Base-by-base conservation (phyloP, 345 rosid genomes). In the Linum trigynum region DNA sequence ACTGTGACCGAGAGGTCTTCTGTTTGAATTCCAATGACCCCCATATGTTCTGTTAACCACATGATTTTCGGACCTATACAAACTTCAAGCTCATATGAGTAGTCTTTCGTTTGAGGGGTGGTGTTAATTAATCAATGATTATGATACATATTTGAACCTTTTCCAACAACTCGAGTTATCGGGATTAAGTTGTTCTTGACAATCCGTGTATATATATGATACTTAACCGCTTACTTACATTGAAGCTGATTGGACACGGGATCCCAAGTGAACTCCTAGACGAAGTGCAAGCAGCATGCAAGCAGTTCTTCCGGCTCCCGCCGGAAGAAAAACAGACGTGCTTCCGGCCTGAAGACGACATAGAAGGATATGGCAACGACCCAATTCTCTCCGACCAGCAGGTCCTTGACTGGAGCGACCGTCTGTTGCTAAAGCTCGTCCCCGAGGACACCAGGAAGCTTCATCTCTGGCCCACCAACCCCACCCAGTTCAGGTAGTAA, bases 211-310 rank as follows among this genome's bases (percentile, higher is more conserved):
- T n/a, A n/a, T n/a, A n/a, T n/a, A n/a, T n/a, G n/a, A n/a, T n/a
- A n/a, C n/a, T n/a, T n/a, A n/a, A n/a, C n/a, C n/a, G n/a, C 45
- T 41, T 3, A 7, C 7, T 41, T 8, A 41, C 5, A 3, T 50
- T 55, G 12, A 3, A 64, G 74, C 63, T 57, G 7, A 45, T 59
- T 5, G 68, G 68, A n/a, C 74, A 70, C 39, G 74, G 68, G 11
- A 70, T 65, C 35, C 17, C 59, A 15, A 12, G 51, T 38, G 39
- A 63, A 7, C 58, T 70, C 7, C 65, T 64, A 15, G 74, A 70
- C 23, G 48, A 48, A 38, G 55, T 70, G 23, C 58, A 59, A 9
- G 48, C 3, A 23, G n/a, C 23, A 4, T 48, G 59, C 11, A 4
- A 11, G 12, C 51, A 58, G 7, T 70, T 70, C 40, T 70, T 45